Evolutionary conservation across 805 yeast species (phyloP), one percentile per base, ranked within the genome.

Genomic region (Yarrowia osloensis): DNA sequence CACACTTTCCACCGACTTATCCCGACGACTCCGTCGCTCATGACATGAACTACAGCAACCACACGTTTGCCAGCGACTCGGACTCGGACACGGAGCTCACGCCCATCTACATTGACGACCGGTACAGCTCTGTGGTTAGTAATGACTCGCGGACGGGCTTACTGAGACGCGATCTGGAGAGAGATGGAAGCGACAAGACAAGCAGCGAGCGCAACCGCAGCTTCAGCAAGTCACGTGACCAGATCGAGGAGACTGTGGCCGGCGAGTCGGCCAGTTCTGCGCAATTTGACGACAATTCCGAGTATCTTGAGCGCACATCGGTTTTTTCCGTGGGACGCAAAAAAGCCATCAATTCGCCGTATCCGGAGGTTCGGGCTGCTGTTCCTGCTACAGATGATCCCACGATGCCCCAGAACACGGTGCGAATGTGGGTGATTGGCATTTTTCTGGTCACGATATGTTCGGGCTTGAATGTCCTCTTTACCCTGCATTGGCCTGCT

Each of bases 291-390:
- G 28, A 9, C n/a, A 5, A 1, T 28, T 7, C 29, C 21, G 9
- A 3, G 21, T 17, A 33, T 35, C n/a, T 39, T 2, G 49, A 42
- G 17, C 28, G 17, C 9, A 21, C 29, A 0, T 44, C 52, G 8
- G 6, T 42, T 1, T 35, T 61, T 9, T 61, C 52, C 8, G 31
- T 61, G n/a, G 54, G 66, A 2, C 21, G 19, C 5, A 61, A 44
- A 40, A 57, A 57, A 15, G 71, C 70, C 17, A 75, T 71, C 47
- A 76, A 76, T 65, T 83, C 87, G 6, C 88, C 89, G 5, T 86
- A 86, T 69, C 88, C 89, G 0, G 90, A 87, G 71, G 87, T 87
- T 15, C 76, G 90, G 42, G 86, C 90, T 11, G 83, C 87, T 21
- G 86, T 86, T n/a, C 86, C 85, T 19, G 83, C 86, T 13, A 77